Evolutionary conservation across 495 filamentous ascomycete genomes (phyloP).

Genomic region (Penicillium silybi): DNA sequence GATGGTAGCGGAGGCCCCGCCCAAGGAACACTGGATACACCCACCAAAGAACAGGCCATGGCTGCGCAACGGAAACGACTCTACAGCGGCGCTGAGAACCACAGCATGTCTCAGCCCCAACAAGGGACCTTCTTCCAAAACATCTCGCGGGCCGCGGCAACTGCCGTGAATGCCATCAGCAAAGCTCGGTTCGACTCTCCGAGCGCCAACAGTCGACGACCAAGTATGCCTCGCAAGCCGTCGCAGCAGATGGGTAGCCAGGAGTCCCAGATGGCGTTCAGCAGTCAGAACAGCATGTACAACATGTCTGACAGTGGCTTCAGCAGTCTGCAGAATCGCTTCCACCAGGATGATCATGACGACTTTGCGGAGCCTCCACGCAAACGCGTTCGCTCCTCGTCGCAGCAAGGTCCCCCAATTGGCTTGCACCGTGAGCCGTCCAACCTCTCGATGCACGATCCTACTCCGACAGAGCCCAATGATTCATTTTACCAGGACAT

Average conservation of each 20-base stretch:
- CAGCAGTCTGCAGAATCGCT: constrained; percentile 43
- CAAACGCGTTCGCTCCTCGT: constrained; percentile 65
- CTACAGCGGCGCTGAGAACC: constrained; percentile 66
- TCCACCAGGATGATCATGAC: constrained; percentile 48
- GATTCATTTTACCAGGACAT: constrained; percentile 75
- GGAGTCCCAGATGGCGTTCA: constrained; percentile 51
- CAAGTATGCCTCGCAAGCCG: constrained; percentile 45
- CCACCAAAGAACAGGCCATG: constrained; percentile 99
- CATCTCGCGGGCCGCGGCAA: constrained; percentile 87
- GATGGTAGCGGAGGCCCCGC: constrained; percentile 63
- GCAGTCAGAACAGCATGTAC: constrained; percentile 66
- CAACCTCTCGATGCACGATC: constrained; percentile 40
- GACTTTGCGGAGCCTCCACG: constrained; percentile 75
- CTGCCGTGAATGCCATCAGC: constrained; percentile 89
- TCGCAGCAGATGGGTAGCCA: constrained; percentile 64
- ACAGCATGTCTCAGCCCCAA: constrained; percentile 57
- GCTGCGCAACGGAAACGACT: constrained; percentile 93
- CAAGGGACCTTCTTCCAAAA: constrained; percentile 92
- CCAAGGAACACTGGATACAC: constrained; percentile 70
- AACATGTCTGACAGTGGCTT: constrained; percentile 64
- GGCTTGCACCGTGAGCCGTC: constrained; percentile 36
- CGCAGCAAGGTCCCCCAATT: constrained; percentile 43
- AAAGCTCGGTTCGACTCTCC: constrained; percentile 92
- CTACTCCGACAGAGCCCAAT: constrained; percentile 82
- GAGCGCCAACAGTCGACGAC: constrained; percentile 45